Percentiles rank a stretch among this genome's conserved stretches.
Conservation (phyloP, 768 basidiomycete species). For the Mycena maculata region DNA sequence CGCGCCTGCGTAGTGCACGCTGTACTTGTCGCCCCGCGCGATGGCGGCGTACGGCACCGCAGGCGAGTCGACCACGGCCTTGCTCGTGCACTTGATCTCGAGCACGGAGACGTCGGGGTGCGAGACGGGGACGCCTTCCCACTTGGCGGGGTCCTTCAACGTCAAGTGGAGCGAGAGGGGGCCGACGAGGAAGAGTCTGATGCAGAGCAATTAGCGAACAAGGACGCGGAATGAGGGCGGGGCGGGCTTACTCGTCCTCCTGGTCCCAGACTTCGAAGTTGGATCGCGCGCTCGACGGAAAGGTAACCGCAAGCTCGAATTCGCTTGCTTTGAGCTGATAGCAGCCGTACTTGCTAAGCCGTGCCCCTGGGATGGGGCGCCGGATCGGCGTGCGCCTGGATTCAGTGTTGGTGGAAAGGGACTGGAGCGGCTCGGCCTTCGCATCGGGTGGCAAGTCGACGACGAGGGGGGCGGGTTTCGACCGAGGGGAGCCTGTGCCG, state of each 20-base stretch:
- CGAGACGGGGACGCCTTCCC: constrained; percentile 44
- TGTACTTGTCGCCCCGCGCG: constrained; percentile 13
- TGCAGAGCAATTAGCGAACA: background rate
- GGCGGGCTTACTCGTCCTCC: constrained; percentile 30
- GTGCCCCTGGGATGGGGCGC: constrained; percentile 20
- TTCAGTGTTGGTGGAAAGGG: constrained; percentile 27
- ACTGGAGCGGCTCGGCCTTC: background rate
- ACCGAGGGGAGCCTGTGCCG: background rate
- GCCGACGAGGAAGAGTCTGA: constrained; percentile 37
- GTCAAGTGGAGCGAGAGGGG: constrained; percentile 48
- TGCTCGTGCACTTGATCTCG: constrained; percentile 46
- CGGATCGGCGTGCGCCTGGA: constrained; percentile 16
- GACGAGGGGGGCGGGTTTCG: background rate
- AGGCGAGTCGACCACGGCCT: constrained; percentile 33
- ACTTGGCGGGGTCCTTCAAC: constrained; percentile 44
- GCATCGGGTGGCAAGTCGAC: background rate
- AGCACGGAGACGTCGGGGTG: constrained; percentile 47
- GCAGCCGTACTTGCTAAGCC: constrained; percentile 27
- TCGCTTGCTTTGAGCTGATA: constrained; percentile 27
- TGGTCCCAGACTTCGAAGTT: constrained; percentile 37
- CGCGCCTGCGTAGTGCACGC: constrained; percentile 28
- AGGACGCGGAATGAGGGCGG: background rate
- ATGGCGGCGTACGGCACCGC: constrained; percentile 33
- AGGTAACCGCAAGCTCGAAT: constrained; percentile 25
- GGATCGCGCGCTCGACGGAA: constrained; percentile 8